Evolutionary conservation across 768 basidiomycete species (phyloP).

Genomic region (Termitomyces sp.): DNA sequence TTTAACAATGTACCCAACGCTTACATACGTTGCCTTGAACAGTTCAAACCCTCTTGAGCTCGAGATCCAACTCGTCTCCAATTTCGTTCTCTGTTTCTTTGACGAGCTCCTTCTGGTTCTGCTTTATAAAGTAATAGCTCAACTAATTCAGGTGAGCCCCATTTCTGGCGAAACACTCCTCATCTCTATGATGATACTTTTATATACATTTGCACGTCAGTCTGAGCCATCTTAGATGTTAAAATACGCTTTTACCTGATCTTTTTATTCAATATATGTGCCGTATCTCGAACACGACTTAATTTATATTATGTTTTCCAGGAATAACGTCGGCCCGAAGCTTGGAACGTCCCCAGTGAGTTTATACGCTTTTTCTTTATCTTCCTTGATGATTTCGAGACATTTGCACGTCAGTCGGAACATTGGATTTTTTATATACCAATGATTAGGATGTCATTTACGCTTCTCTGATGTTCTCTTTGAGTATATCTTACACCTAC

Average conservation of each 20-base stretch:
- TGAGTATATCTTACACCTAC: neutral
- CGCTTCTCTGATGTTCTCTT: constrained; percentile 39
- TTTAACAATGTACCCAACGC: too few species aligned
- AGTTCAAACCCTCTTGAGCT: too few species aligned
- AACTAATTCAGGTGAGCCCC: neutral
- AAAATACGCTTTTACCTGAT: constrained; percentile 18
- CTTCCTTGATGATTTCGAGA: constrained; percentile 39
- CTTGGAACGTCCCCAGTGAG: neutral
- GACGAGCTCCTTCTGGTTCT: neutral
- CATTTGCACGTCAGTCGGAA: constrained; percentile 68
- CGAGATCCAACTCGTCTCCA: neutral
- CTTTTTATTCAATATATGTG: neutral
- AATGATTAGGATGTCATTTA: constrained; percentile 34
- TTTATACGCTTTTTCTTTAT: neutral
- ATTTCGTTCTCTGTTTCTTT: neutral
- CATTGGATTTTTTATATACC: constrained; percentile 20
- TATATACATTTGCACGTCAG: constrained; percentile 43
- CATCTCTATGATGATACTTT: constrained; percentile 9
- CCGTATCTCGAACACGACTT: neutral
- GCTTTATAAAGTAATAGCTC: neutral
- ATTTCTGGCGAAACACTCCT: neutral
- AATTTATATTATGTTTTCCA: neutral
- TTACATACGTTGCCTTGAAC: too few species aligned
- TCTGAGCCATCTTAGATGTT: constrained; percentile 28
- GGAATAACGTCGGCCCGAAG: neutral